phyloP scores from a whole-genome alignment of 163 green algal species.

The Chlorella variabilis region DNA sequence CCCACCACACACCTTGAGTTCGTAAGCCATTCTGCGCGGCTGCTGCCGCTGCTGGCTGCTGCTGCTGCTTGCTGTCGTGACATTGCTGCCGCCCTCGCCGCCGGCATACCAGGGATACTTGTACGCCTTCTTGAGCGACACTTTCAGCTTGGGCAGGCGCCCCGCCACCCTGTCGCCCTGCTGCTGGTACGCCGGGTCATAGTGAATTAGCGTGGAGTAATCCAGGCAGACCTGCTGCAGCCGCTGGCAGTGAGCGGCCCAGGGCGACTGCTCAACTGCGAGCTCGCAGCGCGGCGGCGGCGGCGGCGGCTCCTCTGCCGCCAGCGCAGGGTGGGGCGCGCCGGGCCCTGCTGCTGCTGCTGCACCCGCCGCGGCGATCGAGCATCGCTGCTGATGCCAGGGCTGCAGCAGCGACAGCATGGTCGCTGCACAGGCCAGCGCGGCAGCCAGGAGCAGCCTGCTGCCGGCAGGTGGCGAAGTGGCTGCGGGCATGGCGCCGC shows the following conservation, averaged over 20 bases:
- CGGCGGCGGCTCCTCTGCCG: background rate
- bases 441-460: no score
- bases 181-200: background rate
- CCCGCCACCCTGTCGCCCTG: background rate
- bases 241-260: constrained; percentile 19
- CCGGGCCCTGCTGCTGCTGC: no score
- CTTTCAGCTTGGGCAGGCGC: background rate
- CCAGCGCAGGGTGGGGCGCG: no score
- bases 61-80: background rate
- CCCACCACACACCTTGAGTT: background rate
- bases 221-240: constrained; percentile 18
- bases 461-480: no score
- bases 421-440: no score
- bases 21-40: background rate
- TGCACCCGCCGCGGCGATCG: no score
- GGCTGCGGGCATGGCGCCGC: no score
- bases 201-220: background rate
- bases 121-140: background rate
- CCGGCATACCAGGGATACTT: background rate
- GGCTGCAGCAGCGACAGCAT: no score
- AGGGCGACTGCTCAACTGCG: background rate
- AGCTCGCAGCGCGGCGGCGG: background rate
- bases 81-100: background rate
- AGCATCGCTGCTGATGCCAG: no score
- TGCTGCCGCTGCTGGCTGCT: background rate